A percentile compares a stretch with the other conserved stretches of the same genome.
Evolutionary conservation across 257 asterid species (phyloP).

Genomic region (Solanum dulcamara): DNA sequence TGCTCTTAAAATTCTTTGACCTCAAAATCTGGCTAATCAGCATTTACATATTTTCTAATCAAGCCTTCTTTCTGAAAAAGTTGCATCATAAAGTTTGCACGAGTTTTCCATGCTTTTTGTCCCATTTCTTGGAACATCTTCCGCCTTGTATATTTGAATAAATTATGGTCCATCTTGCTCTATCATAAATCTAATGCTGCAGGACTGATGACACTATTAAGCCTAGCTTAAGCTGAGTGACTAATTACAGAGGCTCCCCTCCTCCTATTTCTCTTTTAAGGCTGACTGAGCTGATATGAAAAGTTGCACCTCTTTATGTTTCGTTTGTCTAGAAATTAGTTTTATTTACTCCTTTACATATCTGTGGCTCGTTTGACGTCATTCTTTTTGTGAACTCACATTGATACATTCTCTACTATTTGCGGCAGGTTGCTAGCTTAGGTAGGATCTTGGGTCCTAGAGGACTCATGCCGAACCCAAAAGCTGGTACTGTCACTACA

Average conservation of each 20-base stretch:
- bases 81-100: background rate
- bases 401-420: background rate
- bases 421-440: conserved; percentile 72
- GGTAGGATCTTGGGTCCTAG: conserved; percentile 93
- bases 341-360: background rate
- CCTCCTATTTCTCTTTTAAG: background rate
- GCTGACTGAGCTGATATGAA: background rate
- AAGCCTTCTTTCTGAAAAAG: background rate
- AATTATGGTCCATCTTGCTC: background rate
- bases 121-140: background rate
- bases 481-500: conserved; percentile 95
- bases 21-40: background rate
- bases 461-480: conserved; percentile 98
- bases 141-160: background rate
- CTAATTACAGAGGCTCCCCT: background rate
- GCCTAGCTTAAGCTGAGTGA: background rate
- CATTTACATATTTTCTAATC: background rate
- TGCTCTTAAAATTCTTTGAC: background rate
- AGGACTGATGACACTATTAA: background rate
- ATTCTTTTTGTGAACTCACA: background rate
- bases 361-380: background rate
- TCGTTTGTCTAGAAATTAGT: background rate
- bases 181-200: background rate
- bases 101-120: background rate
- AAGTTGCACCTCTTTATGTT: background rate